These are phyloP conservation scores for Cyphellophora attinorum DNA, from an alignment of 2,329 filamentous ascomycete species.

Conservation along the genomic window DNA sequence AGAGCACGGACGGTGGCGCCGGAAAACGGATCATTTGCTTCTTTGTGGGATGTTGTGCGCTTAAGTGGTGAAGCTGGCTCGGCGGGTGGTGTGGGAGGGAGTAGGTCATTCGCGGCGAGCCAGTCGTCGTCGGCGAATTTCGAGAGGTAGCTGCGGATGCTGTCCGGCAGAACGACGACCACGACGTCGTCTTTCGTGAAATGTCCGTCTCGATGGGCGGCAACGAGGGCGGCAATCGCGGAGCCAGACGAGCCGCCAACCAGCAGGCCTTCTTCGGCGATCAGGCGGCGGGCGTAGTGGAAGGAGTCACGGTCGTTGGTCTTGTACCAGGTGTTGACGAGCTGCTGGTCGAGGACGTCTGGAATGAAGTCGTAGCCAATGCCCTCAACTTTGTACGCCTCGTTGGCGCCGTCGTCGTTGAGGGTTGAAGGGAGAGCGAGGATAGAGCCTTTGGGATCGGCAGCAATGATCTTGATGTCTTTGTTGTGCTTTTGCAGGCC, in stretches of 20 bases:
- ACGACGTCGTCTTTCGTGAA: conserved; percentile 76
- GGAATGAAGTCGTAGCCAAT: conserved; percentile 99
- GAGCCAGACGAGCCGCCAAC: conserved; percentile 91
- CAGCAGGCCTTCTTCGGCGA: conserved; percentile 86
- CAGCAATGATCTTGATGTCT: conserved; percentile 78
- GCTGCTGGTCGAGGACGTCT: conserved; percentile 71
- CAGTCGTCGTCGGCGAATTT: conserved; percentile 99
- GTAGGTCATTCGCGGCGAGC: conserved; percentile 90
- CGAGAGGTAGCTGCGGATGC: conserved; percentile 91
- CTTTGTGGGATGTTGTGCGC: conserved; percentile 27
- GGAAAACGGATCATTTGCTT: conserved; percentile 57
- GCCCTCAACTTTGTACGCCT: conserved; percentile 93
- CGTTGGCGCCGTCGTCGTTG: conserved; percentile 71
- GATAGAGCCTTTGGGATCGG: conserved; percentile 86
- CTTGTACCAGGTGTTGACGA: conserved; percentile 96
- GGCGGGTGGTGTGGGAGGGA: conserved; percentile 51
- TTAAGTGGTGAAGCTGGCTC: conserved; percentile 26
- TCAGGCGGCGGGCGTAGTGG: conserved; percentile 76
- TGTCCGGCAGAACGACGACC: conserved; percentile 87
- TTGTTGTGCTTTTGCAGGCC: conserved; percentile 82
- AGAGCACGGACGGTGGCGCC: conserved; percentile 73
- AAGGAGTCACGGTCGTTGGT: conserved; percentile 90
- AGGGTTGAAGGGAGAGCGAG: conserved; percentile 70
- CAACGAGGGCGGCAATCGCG: conserved; percentile 72
- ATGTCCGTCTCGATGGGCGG: conserved; percentile 65